A percentile compares a stretch with the other conserved stretches of the same genome.
phyloP scores from a whole-genome alignment of 768 basidiomycete genomes.

The Polyporus arcularius region DNA sequence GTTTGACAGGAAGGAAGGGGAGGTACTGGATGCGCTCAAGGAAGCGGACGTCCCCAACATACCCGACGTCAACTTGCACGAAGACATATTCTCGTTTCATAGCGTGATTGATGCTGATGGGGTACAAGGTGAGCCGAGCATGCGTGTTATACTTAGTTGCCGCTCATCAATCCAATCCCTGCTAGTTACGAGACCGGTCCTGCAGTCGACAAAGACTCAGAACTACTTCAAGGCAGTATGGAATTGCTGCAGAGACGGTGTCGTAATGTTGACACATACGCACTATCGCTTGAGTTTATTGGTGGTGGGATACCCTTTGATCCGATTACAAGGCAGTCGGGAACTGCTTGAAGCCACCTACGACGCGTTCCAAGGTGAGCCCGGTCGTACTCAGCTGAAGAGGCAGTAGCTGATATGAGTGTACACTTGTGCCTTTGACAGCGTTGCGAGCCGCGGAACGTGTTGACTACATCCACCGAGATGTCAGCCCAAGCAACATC shows the following conservation, averaged over 20 bases:
- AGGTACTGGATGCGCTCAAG: not conserved
- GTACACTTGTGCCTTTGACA: not conserved
- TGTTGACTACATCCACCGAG: not conserved
- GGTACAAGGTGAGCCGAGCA: not conserved
- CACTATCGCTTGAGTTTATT: not conserved
- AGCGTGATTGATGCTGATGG: not conserved
- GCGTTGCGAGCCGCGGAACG: not conserved
- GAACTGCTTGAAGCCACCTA: not conserved
- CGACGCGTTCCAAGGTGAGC: not conserved
- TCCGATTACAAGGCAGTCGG: not conserved
- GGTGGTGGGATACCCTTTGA: not conserved
- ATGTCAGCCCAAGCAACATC: constrained; percentile 1
- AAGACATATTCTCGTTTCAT: too few relatives aligned
- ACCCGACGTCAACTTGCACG: not conserved
- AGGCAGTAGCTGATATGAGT: not conserved
- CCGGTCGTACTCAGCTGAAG: not conserved
- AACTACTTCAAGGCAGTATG: too few relatives aligned
- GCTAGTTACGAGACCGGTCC: too few relatives aligned
- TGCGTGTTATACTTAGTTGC: not conserved
- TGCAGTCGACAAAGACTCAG: too few relatives aligned
- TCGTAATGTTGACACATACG: not conserved
- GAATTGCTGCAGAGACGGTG: not conserved
- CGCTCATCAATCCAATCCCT: too few relatives aligned
- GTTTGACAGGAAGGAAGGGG: not conserved
- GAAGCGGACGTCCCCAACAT: not conserved